Base-by-base conservation (phyloP, 1,284 basidiomycete species). In the Rhodotorula sp. region DNA sequence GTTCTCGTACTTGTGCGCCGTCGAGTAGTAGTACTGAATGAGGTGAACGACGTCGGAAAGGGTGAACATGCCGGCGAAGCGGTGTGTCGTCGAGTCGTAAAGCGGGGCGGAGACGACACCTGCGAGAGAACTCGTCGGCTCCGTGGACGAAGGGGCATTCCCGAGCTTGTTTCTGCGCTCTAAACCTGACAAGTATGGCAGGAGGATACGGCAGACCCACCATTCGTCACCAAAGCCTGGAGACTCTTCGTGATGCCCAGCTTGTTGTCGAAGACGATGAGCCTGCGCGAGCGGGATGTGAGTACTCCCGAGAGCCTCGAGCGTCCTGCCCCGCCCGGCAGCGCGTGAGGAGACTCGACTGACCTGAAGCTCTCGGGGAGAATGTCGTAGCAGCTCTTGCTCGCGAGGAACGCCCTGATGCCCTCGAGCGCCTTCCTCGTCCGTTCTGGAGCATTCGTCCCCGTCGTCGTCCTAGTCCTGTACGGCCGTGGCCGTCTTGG, bases 101-200 rank as follows among this genome's bases (percentile, higher is more conserved):
- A 99, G 83, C 6, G 96, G 95, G 6, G 96, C 96, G 8, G 95
- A 98, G 9, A 99, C 95, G 66, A 99, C 94, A 71, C 93, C 94
- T 95, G 77, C 34, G 51, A 24, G 34, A 11, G 31, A 8, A 18
- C 7, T 22, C 15, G 8, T 15, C 3, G 3, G 28, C 40, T 2
- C 28, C 10, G 10, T 18, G 1, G 20, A 9, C 22, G 22, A 18
- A n/a, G 2, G 11, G 34, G 3, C 40, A 59, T 10, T 16, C 26
- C 1, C 16, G 7, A 58, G 26, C 7, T n/a, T 40, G 40, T 37
- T 24, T 5, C 34, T n/a, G n/a, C 34, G 5, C 11, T 15, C 6
- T 40, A 26, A 22, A n/a, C n/a, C n/a, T n/a, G n/a, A n/a, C n/a
- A n/a, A n/a, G n/a, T n/a, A n/a, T n/a, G 24, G 22, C 11, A 26